Conservation (phyloP, 106 monocot species). For the Dioscorea zingiberensis region DNA sequence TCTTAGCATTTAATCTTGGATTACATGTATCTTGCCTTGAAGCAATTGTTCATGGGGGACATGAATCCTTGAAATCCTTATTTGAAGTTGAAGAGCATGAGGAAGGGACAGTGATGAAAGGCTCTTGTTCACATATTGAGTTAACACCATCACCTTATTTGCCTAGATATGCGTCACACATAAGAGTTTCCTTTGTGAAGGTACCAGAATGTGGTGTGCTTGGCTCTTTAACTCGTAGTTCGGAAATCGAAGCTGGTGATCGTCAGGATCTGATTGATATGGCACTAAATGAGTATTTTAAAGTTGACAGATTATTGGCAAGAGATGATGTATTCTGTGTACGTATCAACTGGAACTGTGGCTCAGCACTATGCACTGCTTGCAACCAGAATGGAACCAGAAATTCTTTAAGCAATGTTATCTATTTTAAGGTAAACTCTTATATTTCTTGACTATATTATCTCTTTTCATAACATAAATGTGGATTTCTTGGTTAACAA, state of each 20-base stretch:
- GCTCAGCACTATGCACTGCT: constrained; percentile 57
- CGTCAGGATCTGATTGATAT: constrained; percentile 77
- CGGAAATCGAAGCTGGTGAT: constrained; percentile 49
- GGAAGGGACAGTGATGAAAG: constrained; percentile 2
- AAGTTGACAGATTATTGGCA: constrained; percentile 63
- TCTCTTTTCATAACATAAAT: not conserved
- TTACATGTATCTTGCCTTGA: constrained; percentile 69
- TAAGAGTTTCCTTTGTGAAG: constrained; percentile 83
- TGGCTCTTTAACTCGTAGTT: constrained; percentile 51
- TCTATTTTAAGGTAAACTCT: constrained; percentile 82
- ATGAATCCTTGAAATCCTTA: constrained; percentile 33
- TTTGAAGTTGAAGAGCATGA: constrained; percentile 23
- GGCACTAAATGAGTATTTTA: constrained; percentile 74
- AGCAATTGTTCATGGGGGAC: constrained; percentile 37
- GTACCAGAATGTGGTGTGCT: constrained; percentile 74
- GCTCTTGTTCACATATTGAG: constrained; percentile 31
- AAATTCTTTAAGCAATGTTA: constrained; percentile 25
- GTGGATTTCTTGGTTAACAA: not conserved
- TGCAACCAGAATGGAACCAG: constrained; percentile 34
- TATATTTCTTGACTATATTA: not conserved
- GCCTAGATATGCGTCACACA: constrained; percentile 81
- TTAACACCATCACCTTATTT: constrained; percentile 53
- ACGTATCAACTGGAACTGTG: constrained; percentile 66
- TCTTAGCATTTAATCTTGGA: constrained; percentile 88
- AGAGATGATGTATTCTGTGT: constrained; percentile 81